These are phyloP conservation scores for Auxenochlorella protothecoides DNA, from an alignment of 139 green algal species.

Conservation along the genomic window DNA sequence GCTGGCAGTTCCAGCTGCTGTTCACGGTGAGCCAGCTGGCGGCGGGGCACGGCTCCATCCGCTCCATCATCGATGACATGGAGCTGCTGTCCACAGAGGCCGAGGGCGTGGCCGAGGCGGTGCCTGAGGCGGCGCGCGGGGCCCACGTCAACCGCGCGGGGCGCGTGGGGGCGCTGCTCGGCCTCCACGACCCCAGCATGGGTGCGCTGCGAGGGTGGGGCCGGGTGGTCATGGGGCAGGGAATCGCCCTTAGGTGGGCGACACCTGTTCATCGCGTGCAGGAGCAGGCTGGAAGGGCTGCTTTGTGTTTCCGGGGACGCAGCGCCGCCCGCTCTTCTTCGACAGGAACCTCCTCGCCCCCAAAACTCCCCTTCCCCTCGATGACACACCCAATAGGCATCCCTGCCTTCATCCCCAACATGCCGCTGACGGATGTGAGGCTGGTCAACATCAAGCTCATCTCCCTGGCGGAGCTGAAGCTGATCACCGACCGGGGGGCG, in stretches of 20 bases:
- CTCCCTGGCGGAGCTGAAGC: conserved; percentile 36
- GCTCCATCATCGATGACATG: conserved; percentile 48
- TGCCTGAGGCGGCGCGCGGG: conserved; percentile 17
- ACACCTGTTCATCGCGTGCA: not conserved
- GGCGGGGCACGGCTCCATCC: conserved; percentile 44
- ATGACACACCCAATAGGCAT: conserved; percentile 13
- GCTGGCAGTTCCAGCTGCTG: conserved; percentile 52
- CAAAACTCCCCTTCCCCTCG: no score
- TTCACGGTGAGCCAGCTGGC: conserved; percentile 49
- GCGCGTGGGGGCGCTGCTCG: conserved; percentile 41
- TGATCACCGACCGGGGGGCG: conserved; percentile 43
- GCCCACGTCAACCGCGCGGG: conserved; percentile 24
- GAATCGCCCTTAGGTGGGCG: no score
- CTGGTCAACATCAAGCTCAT: conserved; percentile 60
- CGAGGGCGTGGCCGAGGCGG: conserved; percentile 36
- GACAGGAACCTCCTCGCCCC: no score
- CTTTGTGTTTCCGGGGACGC: no score
- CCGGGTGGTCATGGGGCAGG: no score
- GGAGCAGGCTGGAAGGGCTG: not conserved
- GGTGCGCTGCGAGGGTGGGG: not conserved
- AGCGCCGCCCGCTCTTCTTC: no score
- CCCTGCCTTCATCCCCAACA: conserved; percentile 31
- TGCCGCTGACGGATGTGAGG: conserved; percentile 44
- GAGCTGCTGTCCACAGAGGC: conserved; percentile 48
- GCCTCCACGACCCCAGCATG: conserved; percentile 20